phyloP scores from a whole-genome alignment of 495 filamentous ascomycete genomes.

The Podospora pseudocomata region DNA sequence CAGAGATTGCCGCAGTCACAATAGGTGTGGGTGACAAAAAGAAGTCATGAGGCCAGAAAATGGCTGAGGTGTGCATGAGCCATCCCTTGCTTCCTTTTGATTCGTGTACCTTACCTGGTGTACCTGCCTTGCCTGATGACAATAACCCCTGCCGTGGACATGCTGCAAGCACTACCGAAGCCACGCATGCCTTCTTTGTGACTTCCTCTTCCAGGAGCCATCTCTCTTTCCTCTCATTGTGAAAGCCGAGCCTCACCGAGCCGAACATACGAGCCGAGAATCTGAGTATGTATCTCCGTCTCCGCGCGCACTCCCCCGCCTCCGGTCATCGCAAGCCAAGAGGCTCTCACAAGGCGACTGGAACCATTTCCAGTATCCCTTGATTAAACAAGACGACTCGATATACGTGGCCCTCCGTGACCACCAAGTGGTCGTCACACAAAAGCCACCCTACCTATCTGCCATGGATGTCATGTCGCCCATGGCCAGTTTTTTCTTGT shows the following conservation, averaged over 20 bases:
- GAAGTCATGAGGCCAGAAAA: not conserved
- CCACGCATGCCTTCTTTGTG: not conserved
- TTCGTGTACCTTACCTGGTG: not conserved
- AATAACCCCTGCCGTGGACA: not conserved
- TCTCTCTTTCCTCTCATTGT: not conserved
- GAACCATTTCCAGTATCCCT: not conserved
- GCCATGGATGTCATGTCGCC: not conserved
- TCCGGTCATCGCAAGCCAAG: not conserved
- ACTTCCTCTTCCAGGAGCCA: not conserved
- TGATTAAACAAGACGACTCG: not conserved
- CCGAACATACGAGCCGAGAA: not conserved
- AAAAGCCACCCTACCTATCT: not conserved
- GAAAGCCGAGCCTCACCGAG: not conserved
- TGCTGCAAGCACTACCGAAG: not conserved
- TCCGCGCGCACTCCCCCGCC: too few relatives aligned
- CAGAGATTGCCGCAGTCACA: not conserved
- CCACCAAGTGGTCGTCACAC: not conserved
- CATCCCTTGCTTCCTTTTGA: not conserved
- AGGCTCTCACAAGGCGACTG: not conserved
- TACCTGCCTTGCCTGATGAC: too few relatives aligned
- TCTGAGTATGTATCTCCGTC: not conserved
- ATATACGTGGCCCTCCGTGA: not conserved
- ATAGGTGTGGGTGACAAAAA: not conserved
- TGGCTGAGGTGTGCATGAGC: not conserved
- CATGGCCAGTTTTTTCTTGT: not conserved